phyloP scores from a whole-genome alignment of 495 filamentous ascomycete genomes.

The Neurospora terricola region DNA sequence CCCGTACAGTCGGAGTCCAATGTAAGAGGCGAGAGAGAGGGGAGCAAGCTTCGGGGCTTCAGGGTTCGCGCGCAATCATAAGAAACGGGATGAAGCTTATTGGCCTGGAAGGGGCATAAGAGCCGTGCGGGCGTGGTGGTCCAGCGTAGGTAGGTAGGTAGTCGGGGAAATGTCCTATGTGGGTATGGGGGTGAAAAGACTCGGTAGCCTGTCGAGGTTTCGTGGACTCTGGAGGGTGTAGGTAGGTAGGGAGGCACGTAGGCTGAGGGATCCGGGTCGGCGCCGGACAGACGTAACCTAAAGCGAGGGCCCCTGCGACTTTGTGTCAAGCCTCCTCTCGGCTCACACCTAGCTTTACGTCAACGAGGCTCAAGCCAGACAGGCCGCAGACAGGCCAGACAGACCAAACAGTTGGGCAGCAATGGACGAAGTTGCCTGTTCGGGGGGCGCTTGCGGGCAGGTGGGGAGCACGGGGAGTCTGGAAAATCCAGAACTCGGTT shows the following conservation, averaged over 20 bases:
- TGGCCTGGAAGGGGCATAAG: conserved; percentile 8
- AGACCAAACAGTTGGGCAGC: conserved; percentile 22
- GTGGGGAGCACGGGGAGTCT: conserved; percentile 13
- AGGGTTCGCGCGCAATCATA: conserved; percentile 3
- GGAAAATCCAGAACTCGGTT: conserved; percentile 10
- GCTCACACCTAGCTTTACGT: conserved; percentile 8
- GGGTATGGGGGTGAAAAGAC: not conserved
- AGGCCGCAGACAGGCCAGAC: conserved; percentile 4
- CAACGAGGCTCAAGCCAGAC: conserved; percentile 2
- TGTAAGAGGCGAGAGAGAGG: not conserved
- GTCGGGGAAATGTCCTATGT: not conserved
- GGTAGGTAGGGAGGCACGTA: not conserved
- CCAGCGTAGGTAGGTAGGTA: not conserved
- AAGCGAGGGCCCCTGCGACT: not conserved
- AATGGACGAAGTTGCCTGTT: conserved; percentile 12
- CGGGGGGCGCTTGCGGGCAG: conserved; percentile 5
- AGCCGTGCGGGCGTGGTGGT: not conserved
- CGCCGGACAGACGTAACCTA: not conserved
- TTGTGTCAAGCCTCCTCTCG: not conserved
- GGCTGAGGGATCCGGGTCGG: not conserved
- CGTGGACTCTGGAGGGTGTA: not conserved
- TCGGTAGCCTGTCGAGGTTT: not conserved
- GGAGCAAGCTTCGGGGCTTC: conserved; percentile 4
- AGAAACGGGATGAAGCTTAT: conserved; percentile 8
- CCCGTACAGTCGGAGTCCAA: not conserved